phyloP scores from a whole-genome alignment of 2,329 filamentous ascomycete species.

The Cercospora sesami region DNA sequence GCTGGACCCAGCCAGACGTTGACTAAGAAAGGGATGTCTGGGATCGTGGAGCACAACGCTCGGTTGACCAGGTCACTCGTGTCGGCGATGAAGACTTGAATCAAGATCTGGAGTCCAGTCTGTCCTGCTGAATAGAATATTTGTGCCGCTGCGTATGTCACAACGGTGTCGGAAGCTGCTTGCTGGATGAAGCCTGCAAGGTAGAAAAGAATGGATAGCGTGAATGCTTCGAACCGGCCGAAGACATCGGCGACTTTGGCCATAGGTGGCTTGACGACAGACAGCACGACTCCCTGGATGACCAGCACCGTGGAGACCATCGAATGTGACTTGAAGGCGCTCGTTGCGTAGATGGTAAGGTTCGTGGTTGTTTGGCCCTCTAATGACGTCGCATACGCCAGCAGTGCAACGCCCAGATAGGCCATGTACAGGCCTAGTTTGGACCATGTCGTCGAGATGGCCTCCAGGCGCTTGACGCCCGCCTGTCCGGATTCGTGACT shows the following conservation, averaged over 20 bases:
- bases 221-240: conserved; percentile 61
- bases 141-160: conserved; percentile 57
- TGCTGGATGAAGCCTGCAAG: conserved; percentile 60
- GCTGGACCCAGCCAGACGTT: conserved; percentile 62
- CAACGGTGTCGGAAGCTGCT: conserved; percentile 56
- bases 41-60: conserved; percentile 59
- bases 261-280: conserved; percentile 62
- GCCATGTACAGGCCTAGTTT: conserved; percentile 48
- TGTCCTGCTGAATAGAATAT: conserved; percentile 64
- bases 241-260: conserved; percentile 64
- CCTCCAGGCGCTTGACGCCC: conserved; percentile 52
- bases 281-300: conserved; percentile 63
- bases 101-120: conserved; percentile 60
- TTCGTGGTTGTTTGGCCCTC: conserved; percentile 64
- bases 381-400: conserved; percentile 67
- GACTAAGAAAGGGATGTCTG: conserved; percentile 60
- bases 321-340: conserved; percentile 63
- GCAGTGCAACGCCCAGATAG: conserved; percentile 44
- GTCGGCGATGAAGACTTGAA: conserved; percentile 66
- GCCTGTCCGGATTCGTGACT: conserved; percentile 42
- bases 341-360: conserved; percentile 65
- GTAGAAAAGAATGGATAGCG: conserved; percentile 55
- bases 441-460: conserved; percentile 53
- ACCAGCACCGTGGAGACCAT: conserved; percentile 65
- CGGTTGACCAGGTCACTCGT: conserved; percentile 61